A percentile compares a stretch with the other conserved stretches of the same genome.
Evolutionary conservation across 192 early-diverging fungal genomes (phyloP).

Genomic region (Backusella tuberculispora): DNA sequence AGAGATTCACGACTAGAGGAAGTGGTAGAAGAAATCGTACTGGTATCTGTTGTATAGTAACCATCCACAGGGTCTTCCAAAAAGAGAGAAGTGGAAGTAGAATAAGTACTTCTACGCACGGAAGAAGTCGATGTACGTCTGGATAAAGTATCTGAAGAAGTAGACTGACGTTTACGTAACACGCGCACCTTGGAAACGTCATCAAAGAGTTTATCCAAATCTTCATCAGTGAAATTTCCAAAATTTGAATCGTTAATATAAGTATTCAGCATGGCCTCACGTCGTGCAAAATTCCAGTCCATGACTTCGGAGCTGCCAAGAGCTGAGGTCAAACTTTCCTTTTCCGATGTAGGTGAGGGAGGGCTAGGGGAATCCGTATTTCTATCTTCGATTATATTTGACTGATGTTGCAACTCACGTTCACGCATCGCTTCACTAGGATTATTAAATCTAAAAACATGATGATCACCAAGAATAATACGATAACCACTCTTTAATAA

Average conservation of each 20-base stretch:
- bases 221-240: constrained; percentile 56
- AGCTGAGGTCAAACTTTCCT: neutral
- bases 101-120: constrained; percentile 21
- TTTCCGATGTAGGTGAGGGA: constrained; percentile 16
- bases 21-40: constrained; percentile 2
- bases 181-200: constrained; percentile 58
- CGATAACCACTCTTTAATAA: constrained; percentile 73
- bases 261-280: constrained; percentile 64
- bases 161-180: constrained; percentile 29
- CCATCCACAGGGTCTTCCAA: constrained; percentile 17
- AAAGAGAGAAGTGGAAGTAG: constrained; percentile 16
- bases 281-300: constrained; percentile 80
- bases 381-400: neutral
- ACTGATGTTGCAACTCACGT: constrained; percentile 31
- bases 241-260: constrained; percentile 46
- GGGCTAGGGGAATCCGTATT: constrained; percentile 3
- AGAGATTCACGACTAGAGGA: constrained; percentile 4
- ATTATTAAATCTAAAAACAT: constrained; percentile 86
- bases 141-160: constrained; percentile 21
- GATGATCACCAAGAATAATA: constrained; percentile 78
- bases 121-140: constrained; percentile 26
- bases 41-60: constrained; percentile 20
- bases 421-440: constrained; percentile 59
- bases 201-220: constrained; percentile 58
- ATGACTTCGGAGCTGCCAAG: constrained; percentile 48